Evolutionary conservation across 2,329 filamentous ascomycete genomes (phyloP).

Genomic region (Trichoderma guizhouense): DNA sequence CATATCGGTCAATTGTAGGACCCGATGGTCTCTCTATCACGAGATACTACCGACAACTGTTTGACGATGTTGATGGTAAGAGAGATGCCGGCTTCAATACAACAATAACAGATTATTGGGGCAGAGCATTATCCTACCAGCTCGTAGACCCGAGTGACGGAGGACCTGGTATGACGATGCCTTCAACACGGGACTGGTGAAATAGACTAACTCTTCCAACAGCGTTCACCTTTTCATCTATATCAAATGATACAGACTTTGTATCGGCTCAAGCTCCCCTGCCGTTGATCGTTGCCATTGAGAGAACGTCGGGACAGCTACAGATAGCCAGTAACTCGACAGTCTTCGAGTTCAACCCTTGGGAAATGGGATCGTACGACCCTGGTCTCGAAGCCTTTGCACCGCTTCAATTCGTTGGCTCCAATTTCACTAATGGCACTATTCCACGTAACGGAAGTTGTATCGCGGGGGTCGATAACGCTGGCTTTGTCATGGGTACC

Average conservation of each 20-base stretch:
- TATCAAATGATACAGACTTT: slow-evolving; percentile 55
- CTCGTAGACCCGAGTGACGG: slow-evolving; percentile 69
- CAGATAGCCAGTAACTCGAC: slow-evolving; percentile 69
- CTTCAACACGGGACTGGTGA: no score
- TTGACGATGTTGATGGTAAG: slow-evolving; percentile 59
- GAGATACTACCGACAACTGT: slow-evolving; percentile 60
- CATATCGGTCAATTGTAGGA: slow-evolving; percentile 32
- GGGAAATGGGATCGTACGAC: slow-evolving; percentile 75
- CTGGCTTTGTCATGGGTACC: slow-evolving; percentile 81
- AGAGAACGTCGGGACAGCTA: slow-evolving; percentile 58
- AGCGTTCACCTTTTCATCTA: slow-evolving; percentile 75
- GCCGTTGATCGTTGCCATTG: slow-evolving; percentile 70
- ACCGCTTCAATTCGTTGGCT: slow-evolving; percentile 68
- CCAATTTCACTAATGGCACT: slow-evolving; percentile 63
- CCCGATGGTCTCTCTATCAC: slow-evolving; percentile 27
- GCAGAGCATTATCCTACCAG: slow-evolving; percentile 72
- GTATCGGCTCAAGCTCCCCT: slow-evolving; percentile 61
- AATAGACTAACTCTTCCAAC: neutral
- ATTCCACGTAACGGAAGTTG: slow-evolving; percentile 58
- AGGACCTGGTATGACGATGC: slow-evolving; percentile 46
- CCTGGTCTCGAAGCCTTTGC: slow-evolving; percentile 69
- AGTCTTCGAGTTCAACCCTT: slow-evolving; percentile 74
- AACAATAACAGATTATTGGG: slow-evolving; percentile 79
- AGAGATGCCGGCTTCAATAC: slow-evolving; percentile 51
- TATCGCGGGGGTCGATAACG: slow-evolving; percentile 77